Evolutionary conservation across 225 moss, liverwort and hornwort species (phyloP), one percentile per base, ranked within the genome.

Genomic region (Straminergon stramineum): DNA sequence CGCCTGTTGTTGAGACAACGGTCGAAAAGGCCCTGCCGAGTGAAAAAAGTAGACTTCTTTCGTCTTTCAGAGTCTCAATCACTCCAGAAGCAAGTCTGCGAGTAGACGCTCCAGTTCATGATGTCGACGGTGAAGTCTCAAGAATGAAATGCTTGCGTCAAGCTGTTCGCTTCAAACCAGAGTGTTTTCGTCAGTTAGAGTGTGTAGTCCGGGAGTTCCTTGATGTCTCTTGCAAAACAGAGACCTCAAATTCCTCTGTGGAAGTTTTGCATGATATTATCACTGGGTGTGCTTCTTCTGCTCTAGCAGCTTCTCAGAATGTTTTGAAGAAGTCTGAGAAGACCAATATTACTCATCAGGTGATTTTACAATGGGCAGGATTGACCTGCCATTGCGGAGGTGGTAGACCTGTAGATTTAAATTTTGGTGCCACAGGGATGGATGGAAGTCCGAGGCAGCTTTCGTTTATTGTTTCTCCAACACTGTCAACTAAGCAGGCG

Each of bases 331-430:
- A 90, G 87, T 92, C 91, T 89, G 92, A 93, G 89, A 94, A 90
- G 90, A 94, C 92, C 65, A 95, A 92, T 87, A 93, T 91, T 79
- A 88, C 94, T 69, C 92, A 86, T 91, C 94, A 95, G 56, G 92
- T 94, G 34, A 93, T 95, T 86, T 82, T 94, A 63, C 92, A 94
- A 75, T 92, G 93, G 93, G 93, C 93, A 90, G 94, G 93, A 81
- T 86, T 91, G 89, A 95, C 93, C 86, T 95, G 95, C 84, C 93
- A 93, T 67, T 94, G 95, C 86, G 91, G 93, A 88, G 91, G 89
- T 90, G 91, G 88, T 87, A 89, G 79, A 79, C 87, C 87, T 91
- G 90, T 87, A 83, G 94, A 90, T 78, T 63, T 79, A 83, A 85
- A 90, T 52, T 73, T 84, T 84, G 74, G 67, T 85, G 86, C 86